Evolutionary conservation across 129 eudicot species (phyloP).

Genomic region (Flaveria brownii): DNA sequence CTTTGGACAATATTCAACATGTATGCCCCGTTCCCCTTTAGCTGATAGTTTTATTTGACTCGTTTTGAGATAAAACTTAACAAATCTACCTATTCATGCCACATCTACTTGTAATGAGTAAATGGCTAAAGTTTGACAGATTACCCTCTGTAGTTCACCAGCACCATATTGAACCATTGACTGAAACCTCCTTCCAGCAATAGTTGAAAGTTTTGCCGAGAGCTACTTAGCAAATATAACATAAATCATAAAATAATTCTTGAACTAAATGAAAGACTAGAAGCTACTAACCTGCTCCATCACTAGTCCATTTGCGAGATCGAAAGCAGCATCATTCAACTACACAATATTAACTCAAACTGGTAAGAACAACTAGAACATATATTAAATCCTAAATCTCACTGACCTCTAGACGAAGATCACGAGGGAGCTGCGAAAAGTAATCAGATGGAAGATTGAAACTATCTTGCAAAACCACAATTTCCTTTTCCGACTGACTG

Average conservation of each 20-base stretch:
- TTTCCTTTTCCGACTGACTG: no score
- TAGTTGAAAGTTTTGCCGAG: conserved; percentile 72
- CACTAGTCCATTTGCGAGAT: conserved; percentile 86
- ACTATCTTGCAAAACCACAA: conserved; percentile 53
- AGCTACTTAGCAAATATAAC: conserved; percentile 55
- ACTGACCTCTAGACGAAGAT: conserved; percentile 89
- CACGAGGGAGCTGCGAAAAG: conserved; percentile 73
- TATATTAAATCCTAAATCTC: conserved; percentile 12
- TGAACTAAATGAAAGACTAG: not conserved
- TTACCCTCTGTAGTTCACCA: conserved; percentile 90
- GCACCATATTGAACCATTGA: conserved; percentile 91
- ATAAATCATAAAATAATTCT: conserved; percentile 7
- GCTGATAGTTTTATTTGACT: not conserved
- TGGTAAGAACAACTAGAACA: not conserved
- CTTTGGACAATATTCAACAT: not conserved
- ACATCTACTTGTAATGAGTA: conserved; percentile 18
- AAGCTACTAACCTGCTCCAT: conserved; percentile 67
- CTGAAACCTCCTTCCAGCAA: conserved; percentile 95
- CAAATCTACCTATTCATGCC: not conserved
- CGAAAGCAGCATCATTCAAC: conserved; percentile 99
- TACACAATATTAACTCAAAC: conserved; percentile 37
- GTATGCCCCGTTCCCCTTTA: not conserved
- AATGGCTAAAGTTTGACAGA: conserved; percentile 24
- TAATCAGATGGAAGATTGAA: conserved; percentile 83
- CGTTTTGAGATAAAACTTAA: not conserved